Percentiles rank a stretch among this genome's conserved stretches.
These are phyloP conservation scores for Thyridium curvatum DNA, from an alignment of 2,329 filamentous ascomycete species.

Conservation along the genomic window DNA sequence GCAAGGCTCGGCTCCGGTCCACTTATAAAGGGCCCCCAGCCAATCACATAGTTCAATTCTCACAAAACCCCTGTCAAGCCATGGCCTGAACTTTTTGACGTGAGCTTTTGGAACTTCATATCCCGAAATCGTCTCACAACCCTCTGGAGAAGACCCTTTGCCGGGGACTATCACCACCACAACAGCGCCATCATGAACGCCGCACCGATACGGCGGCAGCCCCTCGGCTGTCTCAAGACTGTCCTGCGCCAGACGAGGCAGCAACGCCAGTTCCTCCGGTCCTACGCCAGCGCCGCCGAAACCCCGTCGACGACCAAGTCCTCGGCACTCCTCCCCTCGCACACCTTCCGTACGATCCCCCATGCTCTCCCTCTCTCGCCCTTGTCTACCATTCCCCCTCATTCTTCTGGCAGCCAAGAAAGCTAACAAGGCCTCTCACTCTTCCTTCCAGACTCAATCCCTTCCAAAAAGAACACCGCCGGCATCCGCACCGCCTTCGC, in stretches of 20 bases:
- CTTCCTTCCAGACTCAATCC: neutral
- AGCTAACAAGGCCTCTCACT: conserved; percentile 4
- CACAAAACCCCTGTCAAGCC: too few relatives aligned
- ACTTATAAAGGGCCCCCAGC: conserved; percentile 8
- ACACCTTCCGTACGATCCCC: conserved; percentile 13
- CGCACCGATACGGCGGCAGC: conserved; percentile 51
- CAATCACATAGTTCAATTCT: conserved; percentile 24
- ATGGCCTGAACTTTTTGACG: neutral
- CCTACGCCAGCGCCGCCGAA: conserved; percentile 36
- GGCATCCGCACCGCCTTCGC: conserved; percentile 37
- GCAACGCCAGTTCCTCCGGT: conserved; percentile 35
- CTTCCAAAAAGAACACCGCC: conserved; percentile 10
- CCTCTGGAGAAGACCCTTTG: too few relatives aligned
- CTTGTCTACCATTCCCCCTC: neutral
- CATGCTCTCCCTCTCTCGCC: neutral
- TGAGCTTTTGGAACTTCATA: neutral
- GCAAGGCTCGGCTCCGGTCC: too few relatives aligned
- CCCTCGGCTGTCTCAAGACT: conserved; percentile 64
- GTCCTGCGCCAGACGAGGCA: conserved; percentile 53
- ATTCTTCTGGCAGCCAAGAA: conserved; percentile 1
- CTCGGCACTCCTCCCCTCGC: conserved; percentile 2
- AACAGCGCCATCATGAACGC: conserved; percentile 48
- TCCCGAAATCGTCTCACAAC: neutral
- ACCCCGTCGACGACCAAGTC: conserved; percentile 3
- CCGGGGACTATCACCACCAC: conserved; percentile 3